Conservation (phyloP, 441 rosid genomes). For the Erodium moschatum region DNA sequence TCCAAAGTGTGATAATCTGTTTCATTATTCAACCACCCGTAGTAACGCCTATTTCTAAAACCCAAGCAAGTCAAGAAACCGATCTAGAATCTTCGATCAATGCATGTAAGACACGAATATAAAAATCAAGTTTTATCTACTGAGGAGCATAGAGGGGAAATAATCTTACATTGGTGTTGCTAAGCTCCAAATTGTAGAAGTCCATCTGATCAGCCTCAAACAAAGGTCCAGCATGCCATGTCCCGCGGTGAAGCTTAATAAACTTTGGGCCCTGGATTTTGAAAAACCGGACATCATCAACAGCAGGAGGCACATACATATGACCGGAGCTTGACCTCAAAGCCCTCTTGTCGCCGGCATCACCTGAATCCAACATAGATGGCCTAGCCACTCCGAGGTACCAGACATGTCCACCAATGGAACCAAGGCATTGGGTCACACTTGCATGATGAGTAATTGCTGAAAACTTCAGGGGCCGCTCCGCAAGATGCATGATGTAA, state of each 20-base stretch:
- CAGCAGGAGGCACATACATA: conserved; percentile 49
- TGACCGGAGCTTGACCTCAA: conserved; percentile 44
- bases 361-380: conserved; percentile 32
- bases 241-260: conserved; percentile 49
- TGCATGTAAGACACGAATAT: not conserved
- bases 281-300: conserved; percentile 49
- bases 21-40: not conserved
- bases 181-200: conserved; percentile 72
- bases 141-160: not conserved
- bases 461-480: conserved; percentile 34
- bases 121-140: not conserved
- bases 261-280: conserved; percentile 61
- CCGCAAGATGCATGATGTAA: not conserved
- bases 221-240: conserved; percentile 85
- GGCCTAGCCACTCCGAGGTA: conserved; percentile 71
- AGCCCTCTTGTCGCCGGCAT: conserved; percentile 15
- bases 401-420: conserved; percentile 69
- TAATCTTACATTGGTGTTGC: conserved; percentile 59
- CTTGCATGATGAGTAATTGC: conserved; percentile 65
- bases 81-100: not conserved
- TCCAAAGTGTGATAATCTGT: not conserved
- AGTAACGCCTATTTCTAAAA: not conserved
- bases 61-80: not conserved
- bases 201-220: conserved; percentile 46
- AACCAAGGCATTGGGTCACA: conserved; percentile 81